Percentiles rank a stretch among this genome's conserved stretches.
Evolutionary conservation across 345 rosid species (phyloP).

Genomic region (Populus euphratica): DNA sequence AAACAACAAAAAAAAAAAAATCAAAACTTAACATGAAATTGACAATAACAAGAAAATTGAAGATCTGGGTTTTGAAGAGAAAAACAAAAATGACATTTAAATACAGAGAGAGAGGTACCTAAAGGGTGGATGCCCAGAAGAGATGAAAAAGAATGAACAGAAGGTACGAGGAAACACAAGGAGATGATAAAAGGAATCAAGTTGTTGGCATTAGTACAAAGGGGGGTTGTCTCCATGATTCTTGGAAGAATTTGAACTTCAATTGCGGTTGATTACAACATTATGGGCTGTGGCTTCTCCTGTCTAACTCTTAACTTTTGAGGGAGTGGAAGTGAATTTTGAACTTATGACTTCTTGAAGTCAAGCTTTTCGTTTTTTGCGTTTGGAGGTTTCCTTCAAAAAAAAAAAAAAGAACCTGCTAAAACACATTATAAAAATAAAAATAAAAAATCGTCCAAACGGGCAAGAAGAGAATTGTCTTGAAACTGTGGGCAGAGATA

Average conservation of each 20-base stretch:
- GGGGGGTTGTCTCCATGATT: not conserved
- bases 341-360: not conserved
- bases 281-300: not conserved
- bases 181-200: not conserved
- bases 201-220: not conserved
- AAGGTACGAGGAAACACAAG: slow-evolving; percentile 15
- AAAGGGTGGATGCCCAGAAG: slow-evolving; percentile 66
- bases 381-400: not conserved
- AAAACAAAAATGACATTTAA: not conserved
- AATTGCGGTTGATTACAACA: not conserved
- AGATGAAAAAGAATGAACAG: slow-evolving; percentile 25
- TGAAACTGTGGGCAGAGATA: too few relatives aligned
- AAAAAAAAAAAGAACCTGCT: too few relatives aligned
- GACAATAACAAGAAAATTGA: not conserved
- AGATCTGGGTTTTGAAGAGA: slow-evolving; percentile 6
- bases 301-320: not conserved
- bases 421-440: too few relatives aligned
- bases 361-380: not conserved
- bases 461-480: too few relatives aligned
- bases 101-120: slow-evolving; percentile 35
- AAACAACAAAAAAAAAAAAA: not conserved
- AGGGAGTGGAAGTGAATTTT: not conserved
- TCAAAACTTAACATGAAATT: not conserved
- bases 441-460: too few relatives aligned
- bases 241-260: not conserved